phyloP scores from a whole-genome alignment of 495 filamentous ascomycete species.

The Bacidia rubella region DNA sequence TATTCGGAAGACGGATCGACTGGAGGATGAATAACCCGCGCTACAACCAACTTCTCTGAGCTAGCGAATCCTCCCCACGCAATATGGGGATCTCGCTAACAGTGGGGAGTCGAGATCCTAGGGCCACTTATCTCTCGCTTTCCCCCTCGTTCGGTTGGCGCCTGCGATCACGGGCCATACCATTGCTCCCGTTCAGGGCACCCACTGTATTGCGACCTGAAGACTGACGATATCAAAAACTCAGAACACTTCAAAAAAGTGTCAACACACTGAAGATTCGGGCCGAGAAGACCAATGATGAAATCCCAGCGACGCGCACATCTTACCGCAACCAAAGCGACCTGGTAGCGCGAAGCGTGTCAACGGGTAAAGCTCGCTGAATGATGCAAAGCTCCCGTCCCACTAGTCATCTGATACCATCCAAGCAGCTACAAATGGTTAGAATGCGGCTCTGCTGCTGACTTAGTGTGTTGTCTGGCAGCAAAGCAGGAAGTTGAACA shows the following conservation, averaged over 20 bases:
- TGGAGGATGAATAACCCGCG: not conserved
- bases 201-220: not conserved
- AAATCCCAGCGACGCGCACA: too few relatives aligned
- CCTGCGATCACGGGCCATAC: not conserved
- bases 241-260: not conserved
- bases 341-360: too few relatives aligned
- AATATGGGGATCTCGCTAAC: not conserved
- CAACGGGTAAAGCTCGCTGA: too few relatives aligned
- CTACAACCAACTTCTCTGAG: not conserved
- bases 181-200: not conserved
- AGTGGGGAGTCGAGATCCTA: not conserved
- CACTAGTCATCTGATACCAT: not conserved
- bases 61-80: not conserved
- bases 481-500: too few relatives aligned
- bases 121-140: not conserved
- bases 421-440: too few relatives aligned
- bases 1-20: not conserved
- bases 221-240: not conserved
- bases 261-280: not conserved
- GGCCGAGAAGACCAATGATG: not conserved
- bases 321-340: too few relatives aligned
- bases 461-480: not conserved
- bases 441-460: not conserved
- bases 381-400: not conserved
- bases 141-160: not conserved